Percentiles rank a stretch among this genome's conserved stretches.
Evolutionary conservation across 1,139 yeast species (phyloP).

Genomic region (Blastobotrys raffinosifermentans): DNA sequence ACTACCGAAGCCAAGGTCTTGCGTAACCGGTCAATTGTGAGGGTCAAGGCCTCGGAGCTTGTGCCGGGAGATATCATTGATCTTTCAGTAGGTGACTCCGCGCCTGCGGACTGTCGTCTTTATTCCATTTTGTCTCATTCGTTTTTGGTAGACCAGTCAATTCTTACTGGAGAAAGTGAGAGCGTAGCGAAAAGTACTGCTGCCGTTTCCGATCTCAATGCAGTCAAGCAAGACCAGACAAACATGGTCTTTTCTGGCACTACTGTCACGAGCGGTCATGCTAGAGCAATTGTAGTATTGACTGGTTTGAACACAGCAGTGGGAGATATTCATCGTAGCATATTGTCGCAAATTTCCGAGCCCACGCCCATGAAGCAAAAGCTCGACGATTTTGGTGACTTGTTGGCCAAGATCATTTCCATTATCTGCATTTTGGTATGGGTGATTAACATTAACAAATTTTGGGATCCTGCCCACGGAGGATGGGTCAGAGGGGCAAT

Average conservation of each 20-base stretch:
- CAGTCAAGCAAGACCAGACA: conserved; percentile 44
- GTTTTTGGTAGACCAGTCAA: conserved; percentile 45
- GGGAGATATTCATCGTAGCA: conserved; percentile 40
- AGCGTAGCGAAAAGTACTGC: conserved; percentile 36
- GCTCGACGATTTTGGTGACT: conserved; percentile 38
- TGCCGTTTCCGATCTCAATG: conserved; percentile 26
- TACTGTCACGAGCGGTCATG: conserved; percentile 43
- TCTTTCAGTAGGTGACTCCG: conserved; percentile 42
- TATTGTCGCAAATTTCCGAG: conserved; percentile 32
- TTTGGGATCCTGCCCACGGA: conserved; percentile 39
- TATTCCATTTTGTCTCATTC: conserved; percentile 31
- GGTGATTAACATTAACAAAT: conserved; percentile 38
- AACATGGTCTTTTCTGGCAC: conserved; percentile 45
- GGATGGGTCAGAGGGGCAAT: conserved; percentile 41
- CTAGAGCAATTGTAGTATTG: conserved; percentile 39
- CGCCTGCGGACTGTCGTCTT: conserved; percentile 45
- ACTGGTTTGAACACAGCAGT: conserved; percentile 43
- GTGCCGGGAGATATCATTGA: conserved; percentile 46
- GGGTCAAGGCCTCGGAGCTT: conserved; percentile 38
- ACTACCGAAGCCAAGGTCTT: conserved; percentile 38
- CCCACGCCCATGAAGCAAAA: conserved; percentile 33
- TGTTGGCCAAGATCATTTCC: conserved; percentile 40
- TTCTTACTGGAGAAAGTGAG: conserved; percentile 45
- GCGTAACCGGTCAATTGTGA: conserved; percentile 36
- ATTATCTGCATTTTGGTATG: conserved; percentile 41